Percentiles rank a stretch among this genome's conserved stretches.
Evolutionary conservation across 2,329 filamentous ascomycete species (phyloP).

Genomic region (Arthroderma sp.): DNA sequence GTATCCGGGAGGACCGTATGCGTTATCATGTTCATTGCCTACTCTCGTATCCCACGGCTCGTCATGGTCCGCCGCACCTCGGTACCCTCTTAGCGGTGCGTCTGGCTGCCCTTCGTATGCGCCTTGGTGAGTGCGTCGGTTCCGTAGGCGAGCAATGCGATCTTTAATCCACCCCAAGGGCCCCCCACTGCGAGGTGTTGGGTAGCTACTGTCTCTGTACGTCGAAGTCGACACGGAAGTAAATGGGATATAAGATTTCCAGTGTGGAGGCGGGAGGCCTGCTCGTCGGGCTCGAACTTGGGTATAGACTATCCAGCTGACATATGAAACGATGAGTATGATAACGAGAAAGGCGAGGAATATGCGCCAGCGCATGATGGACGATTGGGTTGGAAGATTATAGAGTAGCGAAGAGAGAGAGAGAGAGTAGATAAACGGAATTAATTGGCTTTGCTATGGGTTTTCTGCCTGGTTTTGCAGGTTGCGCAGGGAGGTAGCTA

Average conservation of each 20-base stretch:
- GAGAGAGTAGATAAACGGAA: background rate
- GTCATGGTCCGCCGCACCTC: conserved; percentile 56
- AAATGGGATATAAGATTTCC: conserved; percentile 58
- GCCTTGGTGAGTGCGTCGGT: conserved; percentile 53
- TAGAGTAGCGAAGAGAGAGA: background rate
- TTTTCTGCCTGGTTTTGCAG: too few relatives aligned
- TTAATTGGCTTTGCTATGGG: too few relatives aligned
- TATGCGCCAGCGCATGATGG: conserved; percentile 43
- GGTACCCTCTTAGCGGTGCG: conserved; percentile 44
- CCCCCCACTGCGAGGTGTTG: conserved; percentile 45
- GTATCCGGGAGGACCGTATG: conserved; percentile 47
- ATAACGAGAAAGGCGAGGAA: conserved; percentile 38
- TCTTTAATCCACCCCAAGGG: conserved; percentile 61
- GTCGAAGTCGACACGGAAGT: conserved; percentile 32
- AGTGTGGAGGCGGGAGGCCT: conserved; percentile 58
- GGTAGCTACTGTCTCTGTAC: conserved; percentile 31
- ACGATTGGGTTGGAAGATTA: background rate
- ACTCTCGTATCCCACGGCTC: conserved; percentile 77
- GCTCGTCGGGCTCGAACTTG: conserved; percentile 60
- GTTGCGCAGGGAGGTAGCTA: too few relatives aligned
- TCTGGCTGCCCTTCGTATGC: conserved; percentile 51
- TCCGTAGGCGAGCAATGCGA: conserved; percentile 50
- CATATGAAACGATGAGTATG: conserved; percentile 48
- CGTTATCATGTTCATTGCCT: conserved; percentile 53
- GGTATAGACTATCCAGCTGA: conserved; percentile 58